A percentile compares a stretch with the other conserved stretches of the same genome.
phyloP scores from a whole-genome alignment of 805 yeast genomes.

The Ogataea trehaloabstinens region DNA sequence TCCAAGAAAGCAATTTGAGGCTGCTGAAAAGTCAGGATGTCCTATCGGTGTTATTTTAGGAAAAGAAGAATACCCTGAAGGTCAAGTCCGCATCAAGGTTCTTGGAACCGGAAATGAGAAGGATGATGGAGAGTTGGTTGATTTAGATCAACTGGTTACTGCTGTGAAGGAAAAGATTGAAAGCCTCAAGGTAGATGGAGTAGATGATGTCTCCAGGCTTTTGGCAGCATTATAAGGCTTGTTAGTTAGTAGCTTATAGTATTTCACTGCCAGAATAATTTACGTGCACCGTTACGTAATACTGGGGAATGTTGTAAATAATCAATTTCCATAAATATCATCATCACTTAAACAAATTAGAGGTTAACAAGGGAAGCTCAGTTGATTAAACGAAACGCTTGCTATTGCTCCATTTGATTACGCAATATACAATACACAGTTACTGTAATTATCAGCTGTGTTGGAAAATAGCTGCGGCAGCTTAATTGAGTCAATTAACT shows the following conservation, averaged over 20 bases:
- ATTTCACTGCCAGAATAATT: conserved; percentile 1
- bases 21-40: conserved; percentile 94
- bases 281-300: neutral
- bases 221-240: conserved; percentile 48
- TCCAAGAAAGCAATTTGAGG: conserved; percentile 94
- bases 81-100: conserved; percentile 80
- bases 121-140: conserved; percentile 80
- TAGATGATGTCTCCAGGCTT: conserved; percentile 63
- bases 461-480: too few relatives aligned
- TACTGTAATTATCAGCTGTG: too few relatives aligned
- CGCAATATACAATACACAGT: too few relatives aligned
- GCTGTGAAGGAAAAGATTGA: conserved; percentile 41
- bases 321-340: neutral
- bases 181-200: conserved; percentile 45
- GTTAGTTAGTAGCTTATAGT: conserved; percentile 4
- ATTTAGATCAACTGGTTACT: conserved; percentile 55
- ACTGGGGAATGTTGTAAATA: neutral
- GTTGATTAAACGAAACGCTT: too few relatives aligned
- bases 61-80: conserved; percentile 85
- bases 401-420: too few relatives aligned
- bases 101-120: conserved; percentile 81
- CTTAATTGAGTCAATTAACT: too few relatives aligned
- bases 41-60: conserved; percentile 90
- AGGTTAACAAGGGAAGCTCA: too few relatives aligned
- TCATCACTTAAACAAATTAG: too few relatives aligned